Percentiles rank a stretch among this genome's conserved stretches.
These are phyloP conservation scores for Colletotrichum sp. DNA, from an alignment of 2,329 filamentous ascomycete species.

Conservation along the genomic window DNA sequence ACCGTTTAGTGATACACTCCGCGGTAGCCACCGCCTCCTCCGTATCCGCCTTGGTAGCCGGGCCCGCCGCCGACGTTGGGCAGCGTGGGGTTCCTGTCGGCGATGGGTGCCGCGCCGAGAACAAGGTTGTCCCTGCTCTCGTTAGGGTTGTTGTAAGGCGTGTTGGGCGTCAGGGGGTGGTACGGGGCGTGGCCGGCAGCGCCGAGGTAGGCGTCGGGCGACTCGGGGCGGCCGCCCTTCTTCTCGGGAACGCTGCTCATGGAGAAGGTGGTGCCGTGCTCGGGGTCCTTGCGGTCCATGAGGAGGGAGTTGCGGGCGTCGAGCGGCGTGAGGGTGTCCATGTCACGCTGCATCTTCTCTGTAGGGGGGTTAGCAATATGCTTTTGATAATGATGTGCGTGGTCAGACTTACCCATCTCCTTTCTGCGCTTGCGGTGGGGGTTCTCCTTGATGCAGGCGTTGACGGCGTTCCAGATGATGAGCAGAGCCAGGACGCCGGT, in stretches of 20 bases:
- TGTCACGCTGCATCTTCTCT: constrained; percentile 80
- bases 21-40: constrained; percentile 16
- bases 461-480: constrained; percentile 87
- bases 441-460: constrained; percentile 83
- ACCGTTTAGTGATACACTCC: constrained; percentile 12
- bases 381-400: neutral
- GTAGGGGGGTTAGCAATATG: constrained; percentile 31
- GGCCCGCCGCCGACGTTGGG: constrained; percentile 24
- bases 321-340: constrained; percentile 84
- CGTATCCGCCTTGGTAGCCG: constrained; percentile 9
- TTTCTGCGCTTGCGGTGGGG: constrained; percentile 88
- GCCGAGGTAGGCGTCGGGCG: constrained; percentile 36
- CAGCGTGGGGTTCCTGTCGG: constrained; percentile 37
- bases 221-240: constrained; percentile 30
- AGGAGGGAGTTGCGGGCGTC: constrained; percentile 88
- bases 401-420: constrained; percentile 76
- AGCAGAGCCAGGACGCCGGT: constrained; percentile 85
- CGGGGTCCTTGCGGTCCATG: constrained; percentile 56
- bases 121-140: constrained; percentile 44
- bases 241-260: constrained; percentile 38
- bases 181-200: constrained; percentile 25
- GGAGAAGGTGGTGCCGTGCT: constrained; percentile 46
- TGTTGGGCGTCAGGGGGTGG: constrained; percentile 42
- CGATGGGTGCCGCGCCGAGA: constrained; percentile 42
- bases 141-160: constrained; percentile 27